Evolutionary conservation across 495 filamentous ascomycete genomes (phyloP).

Genomic region (Amniculicola lignicola): DNA sequence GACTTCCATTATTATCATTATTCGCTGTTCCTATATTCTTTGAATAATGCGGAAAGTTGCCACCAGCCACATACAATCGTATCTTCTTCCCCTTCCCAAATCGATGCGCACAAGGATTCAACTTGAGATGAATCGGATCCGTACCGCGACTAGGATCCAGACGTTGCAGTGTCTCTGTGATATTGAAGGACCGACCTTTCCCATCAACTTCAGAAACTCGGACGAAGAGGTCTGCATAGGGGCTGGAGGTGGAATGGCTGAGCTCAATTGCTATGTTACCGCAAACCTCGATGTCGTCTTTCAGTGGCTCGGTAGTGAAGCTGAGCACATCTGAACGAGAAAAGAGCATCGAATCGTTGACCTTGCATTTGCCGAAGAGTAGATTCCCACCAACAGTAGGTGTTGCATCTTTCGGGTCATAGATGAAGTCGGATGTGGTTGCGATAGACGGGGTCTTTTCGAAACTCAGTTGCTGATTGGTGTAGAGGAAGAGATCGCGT

Average conservation of each 20-base stretch:
- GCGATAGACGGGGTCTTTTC: neutral
- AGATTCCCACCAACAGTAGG: constrained; percentile 1
- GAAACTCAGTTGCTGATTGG: neutral
- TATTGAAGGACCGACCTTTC: constrained; percentile 3
- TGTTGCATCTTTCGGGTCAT: neutral
- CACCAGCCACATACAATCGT: constrained; percentile 2
- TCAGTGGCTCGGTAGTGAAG: constrained; percentile 2
- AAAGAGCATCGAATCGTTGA: neutral
- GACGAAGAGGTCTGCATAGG: constrained; percentile 5
- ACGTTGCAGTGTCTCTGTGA: neutral
- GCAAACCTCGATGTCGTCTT: neutral
- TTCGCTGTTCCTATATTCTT: neutral
- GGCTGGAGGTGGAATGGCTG: neutral
- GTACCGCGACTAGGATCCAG: neutral
- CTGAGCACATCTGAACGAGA: constrained; percentile 5
- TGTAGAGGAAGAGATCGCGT: neutral
- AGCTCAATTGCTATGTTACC: neutral
- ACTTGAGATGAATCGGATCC: neutral
- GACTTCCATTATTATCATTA: neutral
- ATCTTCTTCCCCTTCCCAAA: constrained; percentile 2
- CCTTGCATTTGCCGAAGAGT: neutral
- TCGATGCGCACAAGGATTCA: constrained; percentile 2
- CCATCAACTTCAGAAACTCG: constrained; percentile 10
- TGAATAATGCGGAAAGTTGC: neutral
- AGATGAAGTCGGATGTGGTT: neutral